phyloP scores from a whole-genome alignment of 2,329 filamentous ascomycete species.

The Westerdykella aurantiaca region DNA sequence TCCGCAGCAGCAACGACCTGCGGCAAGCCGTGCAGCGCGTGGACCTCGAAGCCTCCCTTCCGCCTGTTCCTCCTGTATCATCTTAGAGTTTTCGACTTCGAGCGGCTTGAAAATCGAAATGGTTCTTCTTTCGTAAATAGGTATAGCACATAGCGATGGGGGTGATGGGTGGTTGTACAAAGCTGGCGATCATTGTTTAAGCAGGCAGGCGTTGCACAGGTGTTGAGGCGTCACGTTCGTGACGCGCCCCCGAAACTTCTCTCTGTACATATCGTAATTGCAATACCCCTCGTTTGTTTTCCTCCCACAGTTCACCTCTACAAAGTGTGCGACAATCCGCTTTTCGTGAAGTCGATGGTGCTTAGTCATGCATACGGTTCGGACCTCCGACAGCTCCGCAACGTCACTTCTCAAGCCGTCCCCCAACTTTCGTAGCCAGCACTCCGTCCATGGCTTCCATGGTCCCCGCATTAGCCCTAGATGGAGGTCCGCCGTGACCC shows the following conservation, averaged over 20 bases:
- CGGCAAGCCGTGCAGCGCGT: conserved; percentile 46
- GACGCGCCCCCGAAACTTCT: conserved; percentile 3
- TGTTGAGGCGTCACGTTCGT: conserved; percentile 11
- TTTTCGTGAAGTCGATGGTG: too few species aligned
- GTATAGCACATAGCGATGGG: neutral
- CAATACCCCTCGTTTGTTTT: too few species aligned
- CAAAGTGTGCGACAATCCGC: too few species aligned
- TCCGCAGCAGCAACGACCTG: conserved; percentile 55
- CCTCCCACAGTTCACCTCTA: too few species aligned
- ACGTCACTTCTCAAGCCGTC: neutral
- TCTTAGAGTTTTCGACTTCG: neutral
- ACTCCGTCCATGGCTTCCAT: neutral
- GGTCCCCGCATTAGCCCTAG: conserved; percentile 22
- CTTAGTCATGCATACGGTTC: too few species aligned
- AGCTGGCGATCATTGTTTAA: neutral
- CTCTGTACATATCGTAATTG: too few species aligned
- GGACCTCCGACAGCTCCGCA: too few species aligned
- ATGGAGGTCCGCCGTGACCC: conserved; percentile 37
- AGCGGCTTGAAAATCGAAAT: too few species aligned
- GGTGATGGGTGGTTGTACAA: neutral
- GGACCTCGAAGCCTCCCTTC: conserved; percentile 49
- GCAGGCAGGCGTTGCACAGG: conserved; percentile 14
- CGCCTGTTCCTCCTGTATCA: conserved; percentile 26
- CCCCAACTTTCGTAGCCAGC: conserved; percentile 7
- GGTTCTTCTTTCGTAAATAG: too few species aligned